Evolutionary conservation across 2,329 filamentous ascomycete genomes (phyloP).

Genomic region (Fusarium torulosum): DNA sequence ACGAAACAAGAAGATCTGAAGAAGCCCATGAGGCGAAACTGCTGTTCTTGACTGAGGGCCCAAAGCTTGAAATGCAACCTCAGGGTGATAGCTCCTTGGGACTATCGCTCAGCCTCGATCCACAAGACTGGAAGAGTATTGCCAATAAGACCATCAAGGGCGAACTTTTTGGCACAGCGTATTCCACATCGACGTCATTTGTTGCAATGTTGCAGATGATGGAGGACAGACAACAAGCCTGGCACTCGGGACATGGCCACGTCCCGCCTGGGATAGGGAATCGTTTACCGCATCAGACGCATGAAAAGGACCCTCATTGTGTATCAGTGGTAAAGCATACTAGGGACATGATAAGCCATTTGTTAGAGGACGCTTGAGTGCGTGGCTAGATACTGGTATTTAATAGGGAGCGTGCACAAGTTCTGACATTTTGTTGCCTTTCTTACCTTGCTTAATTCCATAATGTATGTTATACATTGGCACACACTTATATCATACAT

Average conservation of each 20-base stretch:
- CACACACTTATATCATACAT: too few species aligned
- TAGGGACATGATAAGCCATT: slow-evolving; percentile 31
- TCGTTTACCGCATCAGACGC: slow-evolving; percentile 19
- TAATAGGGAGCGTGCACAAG: not conserved
- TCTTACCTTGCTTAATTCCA: too few species aligned
- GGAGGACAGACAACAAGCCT: slow-evolving; percentile 43
- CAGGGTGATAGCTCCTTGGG: not conserved
- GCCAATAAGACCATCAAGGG: slow-evolving; percentile 40
- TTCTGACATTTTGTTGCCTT: too few species aligned
- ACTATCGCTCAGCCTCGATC: slow-evolving; percentile 32
- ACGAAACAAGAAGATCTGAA: slow-evolving; percentile 37
- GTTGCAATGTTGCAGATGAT: slow-evolving; percentile 38
- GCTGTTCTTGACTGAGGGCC: slow-evolving; percentile 28
- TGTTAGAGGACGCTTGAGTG: slow-evolving; percentile 28
- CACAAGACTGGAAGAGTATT: slow-evolving; percentile 37
- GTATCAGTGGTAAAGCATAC: slow-evolving; percentile 46
- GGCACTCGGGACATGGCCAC: slow-evolving; percentile 41
- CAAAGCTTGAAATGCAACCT: not conserved
- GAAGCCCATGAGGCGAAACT: slow-evolving; percentile 33
- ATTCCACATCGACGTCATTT: slow-evolving; percentile 18
- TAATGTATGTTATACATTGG: too few species aligned
- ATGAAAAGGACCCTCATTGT: slow-evolving; percentile 43
- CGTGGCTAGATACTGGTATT: not conserved
- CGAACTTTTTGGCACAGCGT: slow-evolving; percentile 31
- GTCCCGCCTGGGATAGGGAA: slow-evolving; percentile 14